Base-by-base conservation (phyloP, 768 basidiomycete genomes). In the Mycena vulgaris region DNA sequence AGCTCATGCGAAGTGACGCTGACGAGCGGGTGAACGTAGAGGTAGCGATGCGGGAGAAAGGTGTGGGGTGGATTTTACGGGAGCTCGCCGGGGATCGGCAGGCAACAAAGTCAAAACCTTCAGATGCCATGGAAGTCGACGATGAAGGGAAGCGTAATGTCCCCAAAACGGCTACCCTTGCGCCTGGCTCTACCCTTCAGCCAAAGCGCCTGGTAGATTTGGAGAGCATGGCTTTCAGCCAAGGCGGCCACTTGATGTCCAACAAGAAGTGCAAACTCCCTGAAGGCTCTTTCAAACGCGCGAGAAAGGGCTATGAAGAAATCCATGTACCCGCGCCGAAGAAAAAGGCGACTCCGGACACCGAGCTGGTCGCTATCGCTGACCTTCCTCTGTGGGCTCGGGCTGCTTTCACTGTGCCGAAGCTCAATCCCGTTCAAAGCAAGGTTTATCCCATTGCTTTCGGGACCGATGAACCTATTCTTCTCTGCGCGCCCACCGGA, bases 221-320 rank as follows among this genome's bases (percentile, higher is more conserved):
- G 60, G 96, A 98, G 75, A 89, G 90, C 68, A 93, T 99, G 92
- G 92, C 95, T n/a, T 99, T 99, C 82, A 90, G 91, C 52, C 96
- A 98, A 76, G 98, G 97, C 27, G 96, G 95, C 0, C 97, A 98
- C 69, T 83, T 98, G 69, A 99, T 99, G 97, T 95, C 95, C 19
- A 98, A 99, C 85, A 98, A 98, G 83, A 98, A 98, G 83, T 95
- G 93, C 83, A 98, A 97, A 79, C 90, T 99, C 4, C 98, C 98
- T 0, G 96, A 98, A 45, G 98, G 98, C 5, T 98, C 96, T 19
- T 97, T 98, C 88, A 99, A 99, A 83, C 93, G 97, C 52, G 89
- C 94, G 21, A 92, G 93, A 82, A 99, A 99, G 80, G 96, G 98
- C 1, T 98, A 94, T 79, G 98, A 99, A 79, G 98, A 99, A 80